Base-by-base conservation (phyloP, 1,139 yeast species). In the Hanseniaspora uvarum region DNA sequence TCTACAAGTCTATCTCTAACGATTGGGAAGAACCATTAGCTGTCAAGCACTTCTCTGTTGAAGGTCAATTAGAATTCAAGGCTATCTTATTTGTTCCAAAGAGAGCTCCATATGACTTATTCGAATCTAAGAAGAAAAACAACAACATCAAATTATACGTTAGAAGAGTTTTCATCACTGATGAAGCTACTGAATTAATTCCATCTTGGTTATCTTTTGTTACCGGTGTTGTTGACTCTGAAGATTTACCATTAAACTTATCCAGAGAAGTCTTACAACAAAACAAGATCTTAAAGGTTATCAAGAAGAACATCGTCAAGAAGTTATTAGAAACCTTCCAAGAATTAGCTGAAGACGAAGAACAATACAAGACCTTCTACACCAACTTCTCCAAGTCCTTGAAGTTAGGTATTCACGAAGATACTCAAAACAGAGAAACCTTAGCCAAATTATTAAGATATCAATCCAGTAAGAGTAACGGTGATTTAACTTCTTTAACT, bases 1-100 rank as follows among this genome's bases (percentile, higher is more conserved):
- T 94, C 86, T 94, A 94, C 86, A 94, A 94, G 80, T 87, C 97
- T 54, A 92, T 94, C 68, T 89, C 98, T 57, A 94, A 94, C 75
- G 99, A 94, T 75, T 94, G 98, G 98, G 98, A 92, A 78, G 98
- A 92, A 72, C 99, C 96, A 75, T 82, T 92, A 72, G 97, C 97
- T 63, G 97, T 92, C 65, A 94, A 94, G 82, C 99, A 94, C 78
- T 94, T 94, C 79, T 87, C 96, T 55, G 99, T 94, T 70, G 99
- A 94, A 78, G 99, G 99, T 81, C 98, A 94, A 79, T 83, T 94
- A 68, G 99, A 94, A 78, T 94, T 94, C 82, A 88, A 86, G 78
- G 97, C 98, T 60, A 92, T 94, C 69, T 80, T 94, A 68, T 94
- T 87, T 71, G 81, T 94, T 74, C 99, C 99, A 74, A 88, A 86